Conservation (phyloP, 192 early-diverging fungal species). For the Gryganskiella cystojenkinii region DNA sequence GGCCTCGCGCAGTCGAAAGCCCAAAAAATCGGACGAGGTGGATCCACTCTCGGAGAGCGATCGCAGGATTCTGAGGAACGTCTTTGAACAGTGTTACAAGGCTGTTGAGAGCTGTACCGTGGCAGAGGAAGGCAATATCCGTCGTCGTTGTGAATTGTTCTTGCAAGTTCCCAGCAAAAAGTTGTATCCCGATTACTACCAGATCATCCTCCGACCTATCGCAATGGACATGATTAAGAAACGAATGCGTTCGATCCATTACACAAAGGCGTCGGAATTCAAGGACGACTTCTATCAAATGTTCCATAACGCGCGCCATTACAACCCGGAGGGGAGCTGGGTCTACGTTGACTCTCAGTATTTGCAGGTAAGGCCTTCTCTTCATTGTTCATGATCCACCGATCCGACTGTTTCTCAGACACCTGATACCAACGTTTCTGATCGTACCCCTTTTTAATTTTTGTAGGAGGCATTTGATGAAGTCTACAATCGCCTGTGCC, state of each 20-base stretch:
- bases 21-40: slow-evolving; percentile 25
- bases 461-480: slow-evolving; percentile 55
- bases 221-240: slow-evolving; percentile 89
- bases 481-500: slow-evolving; percentile 54
- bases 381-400: neutral
- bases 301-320: slow-evolving; percentile 92
- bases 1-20: slow-evolving; percentile 32
- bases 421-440: neutral
- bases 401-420: too few species aligned
- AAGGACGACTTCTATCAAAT: slow-evolving; percentile 87
- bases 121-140: slow-evolving; percentile 58
- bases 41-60: slow-evolving; percentile 59
- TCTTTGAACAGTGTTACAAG: slow-evolving; percentile 71
- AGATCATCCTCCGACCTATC: slow-evolving; percentile 89
- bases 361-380: slow-evolving; percentile 55
- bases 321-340: slow-evolving; percentile 91
- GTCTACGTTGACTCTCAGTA: slow-evolving; percentile 88
- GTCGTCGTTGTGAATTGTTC: slow-evolving; percentile 82
- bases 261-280: slow-evolving; percentile 73
- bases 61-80: slow-evolving; percentile 64
- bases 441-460: neutral
- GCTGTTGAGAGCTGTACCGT: slow-evolving; percentile 66
- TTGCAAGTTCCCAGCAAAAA: slow-evolving; percentile 74
- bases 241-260: slow-evolving; percentile 75
- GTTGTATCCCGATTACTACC: slow-evolving; percentile 91